Evolutionary conservation across 2,329 filamentous ascomycete genomes (phyloP).

Genomic region (Xylaria sp.): DNA sequence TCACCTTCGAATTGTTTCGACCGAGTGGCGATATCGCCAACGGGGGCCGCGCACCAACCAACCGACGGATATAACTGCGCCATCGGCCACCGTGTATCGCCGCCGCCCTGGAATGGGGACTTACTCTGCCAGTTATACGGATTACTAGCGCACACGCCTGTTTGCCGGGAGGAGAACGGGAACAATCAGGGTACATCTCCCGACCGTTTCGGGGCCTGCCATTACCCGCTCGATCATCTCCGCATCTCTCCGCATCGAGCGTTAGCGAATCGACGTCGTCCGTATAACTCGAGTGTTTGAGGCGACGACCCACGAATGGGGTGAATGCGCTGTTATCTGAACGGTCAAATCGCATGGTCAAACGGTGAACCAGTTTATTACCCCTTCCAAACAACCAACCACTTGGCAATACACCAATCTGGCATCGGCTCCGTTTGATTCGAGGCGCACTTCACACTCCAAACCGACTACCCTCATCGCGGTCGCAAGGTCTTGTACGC

Average conservation of each 20-base stretch:
- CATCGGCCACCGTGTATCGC: neutral
- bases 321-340: neutral
- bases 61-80: slow-evolving; percentile 2
- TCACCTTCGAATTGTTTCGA: neutral
- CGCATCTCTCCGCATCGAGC: slow-evolving; percentile 8
- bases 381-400: neutral
- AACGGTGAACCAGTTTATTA: too few species aligned
- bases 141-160: neutral
- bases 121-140: slow-evolving; percentile 2
- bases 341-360: too few species aligned
- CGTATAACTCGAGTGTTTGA: neutral
- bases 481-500: slow-evolving; percentile 1
- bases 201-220: neutral
- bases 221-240: slow-evolving; percentile 9
- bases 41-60: neutral
- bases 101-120: neutral
- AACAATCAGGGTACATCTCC: neutral
- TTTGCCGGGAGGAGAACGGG: neutral
- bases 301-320: neutral
- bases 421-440: neutral
- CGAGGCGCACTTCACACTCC: neutral
- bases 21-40: neutral
- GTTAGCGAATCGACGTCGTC: neutral
- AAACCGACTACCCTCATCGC: neutral
- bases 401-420: neutral